Evolutionary conservation across 2,329 filamentous ascomycete genomes (phyloP), one percentile per base, ranked within the genome.

Genomic region (Pseudocercospora pini-densiflorae): DNA sequence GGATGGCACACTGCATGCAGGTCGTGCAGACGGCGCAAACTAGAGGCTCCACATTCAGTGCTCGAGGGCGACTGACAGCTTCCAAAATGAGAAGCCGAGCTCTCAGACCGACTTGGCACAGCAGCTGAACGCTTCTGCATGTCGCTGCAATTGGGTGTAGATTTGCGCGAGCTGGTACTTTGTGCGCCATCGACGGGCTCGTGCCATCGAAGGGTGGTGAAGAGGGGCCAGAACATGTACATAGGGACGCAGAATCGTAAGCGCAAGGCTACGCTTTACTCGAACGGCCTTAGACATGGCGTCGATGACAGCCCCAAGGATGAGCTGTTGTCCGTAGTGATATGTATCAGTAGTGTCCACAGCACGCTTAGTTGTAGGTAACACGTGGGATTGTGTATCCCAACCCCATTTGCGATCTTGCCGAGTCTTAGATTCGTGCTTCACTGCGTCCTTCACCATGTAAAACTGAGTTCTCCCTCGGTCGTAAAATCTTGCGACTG

Each of bases 191-290:
- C 14, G 45, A 49, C 9, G 8, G 45, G n/a, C 45, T 21, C 16
- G 45, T 24, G 23, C 19, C 19, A 10, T 14, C 2, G 21, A 19
- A 24, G 19, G 45, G 45, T n/a, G 3, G 45, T 21, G 7, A 12
- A 21, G 45, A 49, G 8, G 45, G 45, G n/a, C 19, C 19, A 12
- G 19, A 21, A 10, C 19, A 49, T 24, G 43, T 33, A n/a, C 16
- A 1, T 40, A 6, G 36, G 4, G 36, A 40, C 16, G 36, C 36
- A 40, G 36, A 16, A n/a, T 6, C 14, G 36, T 40, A 21, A 49
- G 45, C 45, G 45, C 45, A 49, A 49, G 45, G 45, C 45, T 49
- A 14, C 45, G 45, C 45, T 49, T 49, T 49, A 49, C 45, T 49
- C n/a, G 45, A 49, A 49, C 5, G 45, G 45, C n/a, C n/a, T 5